phyloP scores from a whole-genome alignment of 1,139 yeast species.

The Lodderomyces parapsilosis region DNA sequence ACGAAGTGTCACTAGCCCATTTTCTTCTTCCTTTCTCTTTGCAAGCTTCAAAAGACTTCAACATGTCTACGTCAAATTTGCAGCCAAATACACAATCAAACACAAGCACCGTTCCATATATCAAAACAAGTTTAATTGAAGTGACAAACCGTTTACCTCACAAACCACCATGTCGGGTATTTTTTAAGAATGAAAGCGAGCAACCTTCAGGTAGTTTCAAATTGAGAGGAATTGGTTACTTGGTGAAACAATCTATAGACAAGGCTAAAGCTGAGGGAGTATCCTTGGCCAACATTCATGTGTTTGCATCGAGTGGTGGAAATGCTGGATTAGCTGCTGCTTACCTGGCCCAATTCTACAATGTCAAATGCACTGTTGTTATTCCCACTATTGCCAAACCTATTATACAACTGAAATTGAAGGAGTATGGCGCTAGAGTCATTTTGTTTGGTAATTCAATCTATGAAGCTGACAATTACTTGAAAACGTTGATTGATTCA shows the following conservation, averaged over 20 bases:
- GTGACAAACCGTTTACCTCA: conserved; percentile 28
- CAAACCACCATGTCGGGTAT: conserved; percentile 46
- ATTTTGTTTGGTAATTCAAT: conserved; percentile 56
- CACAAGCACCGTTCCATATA: conserved; percentile 23
- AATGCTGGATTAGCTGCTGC: conserved; percentile 82
- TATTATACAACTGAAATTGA: conserved; percentile 27
- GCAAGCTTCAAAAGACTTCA: conserved; percentile 11
- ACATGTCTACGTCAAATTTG: conserved; percentile 15
- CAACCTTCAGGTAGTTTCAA: conserved; percentile 79
- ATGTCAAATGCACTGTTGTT: conserved; percentile 61
- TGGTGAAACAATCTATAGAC: conserved; percentile 32
- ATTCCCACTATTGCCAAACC: conserved; percentile 52
- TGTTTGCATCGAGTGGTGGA: conserved; percentile 71
- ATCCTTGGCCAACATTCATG: conserved; percentile 35
- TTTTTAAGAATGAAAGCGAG: conserved; percentile 59
- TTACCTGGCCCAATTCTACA: conserved; percentile 47
- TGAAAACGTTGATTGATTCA: conserved; percentile 38
- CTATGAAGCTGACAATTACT: conserved; percentile 63
- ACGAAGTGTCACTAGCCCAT: not conserved
- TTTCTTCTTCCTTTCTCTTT: not conserved
- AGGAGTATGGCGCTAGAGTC: conserved; percentile 53
- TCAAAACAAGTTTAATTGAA: conserved; percentile 44
- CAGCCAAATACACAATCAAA: conserved; percentile 10
- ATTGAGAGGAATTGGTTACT: conserved; percentile 60
- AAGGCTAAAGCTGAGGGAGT: conserved; percentile 11